phyloP scores from a whole-genome alignment of 2,329 filamentous ascomycete genomes.

The Fusarium paranaense region DNA sequence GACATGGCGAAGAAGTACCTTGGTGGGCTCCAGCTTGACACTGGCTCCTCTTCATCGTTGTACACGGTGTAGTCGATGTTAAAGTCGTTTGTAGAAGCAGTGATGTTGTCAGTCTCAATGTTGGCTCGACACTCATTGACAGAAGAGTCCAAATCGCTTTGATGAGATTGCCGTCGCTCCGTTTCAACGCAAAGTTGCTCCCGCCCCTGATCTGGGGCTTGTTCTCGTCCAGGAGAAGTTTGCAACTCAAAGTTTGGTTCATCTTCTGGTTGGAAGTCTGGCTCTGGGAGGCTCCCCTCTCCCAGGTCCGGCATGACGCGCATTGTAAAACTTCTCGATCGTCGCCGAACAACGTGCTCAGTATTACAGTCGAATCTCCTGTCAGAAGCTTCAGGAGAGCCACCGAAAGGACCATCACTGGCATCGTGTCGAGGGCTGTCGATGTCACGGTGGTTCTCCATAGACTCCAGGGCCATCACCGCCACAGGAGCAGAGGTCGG shows the following conservation, averaged over 20 bases:
- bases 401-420: not conserved
- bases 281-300: not conserved
- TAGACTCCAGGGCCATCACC: not conserved
- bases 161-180: not conserved
- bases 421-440: not conserved
- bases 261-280: not conserved
- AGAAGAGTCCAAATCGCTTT: not conserved
- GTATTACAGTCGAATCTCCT: not conserved
- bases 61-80: slow-evolving; percentile 8
- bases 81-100: not conserved
- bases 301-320: not conserved
- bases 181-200: not conserved
- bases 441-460: not conserved
- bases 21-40: not conserved
- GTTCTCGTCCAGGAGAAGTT: not conserved
- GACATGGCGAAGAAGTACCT: not conserved
- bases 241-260: not conserved
- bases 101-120: not conserved
- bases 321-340: not conserved
- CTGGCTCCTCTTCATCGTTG: not conserved
- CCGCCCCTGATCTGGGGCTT: accelerated
- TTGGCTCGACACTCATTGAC: not conserved
- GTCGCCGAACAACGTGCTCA: not conserved
- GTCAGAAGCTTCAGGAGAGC: not conserved
- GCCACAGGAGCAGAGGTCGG: not conserved